Conservation (phyloP, 768 basidiomycete species). For the Lyophyllum decastes region DNA sequence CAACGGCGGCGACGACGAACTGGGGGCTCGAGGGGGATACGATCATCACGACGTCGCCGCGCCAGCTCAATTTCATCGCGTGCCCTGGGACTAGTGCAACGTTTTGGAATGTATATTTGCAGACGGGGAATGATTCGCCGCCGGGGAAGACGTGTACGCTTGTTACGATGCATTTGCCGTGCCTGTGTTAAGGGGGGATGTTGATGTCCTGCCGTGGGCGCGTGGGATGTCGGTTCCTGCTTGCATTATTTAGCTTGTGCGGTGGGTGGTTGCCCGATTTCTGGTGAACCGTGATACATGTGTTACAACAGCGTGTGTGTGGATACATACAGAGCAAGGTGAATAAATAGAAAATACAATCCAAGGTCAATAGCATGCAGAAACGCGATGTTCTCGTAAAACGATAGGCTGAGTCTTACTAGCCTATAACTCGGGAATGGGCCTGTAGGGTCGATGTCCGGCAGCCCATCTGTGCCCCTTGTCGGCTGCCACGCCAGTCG, state of each 20-base stretch:
- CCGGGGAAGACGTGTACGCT: conserved; percentile 35
- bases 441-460: conserved; percentile 66
- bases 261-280: no score
- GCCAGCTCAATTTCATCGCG: conserved; percentile 57
- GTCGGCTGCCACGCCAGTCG: conserved; percentile 64
- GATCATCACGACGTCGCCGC: conserved; percentile 52
- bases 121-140: conserved; percentile 51
- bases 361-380: neutral
- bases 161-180: conserved; percentile 45
- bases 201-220: neutral
- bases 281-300: no score
- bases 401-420: no score
- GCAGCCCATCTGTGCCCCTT: conserved; percentile 74
- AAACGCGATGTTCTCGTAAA: neutral
- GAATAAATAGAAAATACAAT: neutral
- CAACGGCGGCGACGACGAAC: conserved; percentile 49
- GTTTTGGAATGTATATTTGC: conserved; percentile 50
- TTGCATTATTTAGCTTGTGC: no score
- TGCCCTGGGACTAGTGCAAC: conserved; percentile 43
- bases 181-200: conserved; percentile 32
- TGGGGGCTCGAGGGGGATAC: conserved; percentile 64
- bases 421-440: conserved; percentile 25
- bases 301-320: neutral
- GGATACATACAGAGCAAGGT: neutral
- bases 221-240: no score